Evolutionary conservation across 2,329 filamentous ascomycete species (phyloP).

Genomic region (Aureobasidium uvarum): DNA sequence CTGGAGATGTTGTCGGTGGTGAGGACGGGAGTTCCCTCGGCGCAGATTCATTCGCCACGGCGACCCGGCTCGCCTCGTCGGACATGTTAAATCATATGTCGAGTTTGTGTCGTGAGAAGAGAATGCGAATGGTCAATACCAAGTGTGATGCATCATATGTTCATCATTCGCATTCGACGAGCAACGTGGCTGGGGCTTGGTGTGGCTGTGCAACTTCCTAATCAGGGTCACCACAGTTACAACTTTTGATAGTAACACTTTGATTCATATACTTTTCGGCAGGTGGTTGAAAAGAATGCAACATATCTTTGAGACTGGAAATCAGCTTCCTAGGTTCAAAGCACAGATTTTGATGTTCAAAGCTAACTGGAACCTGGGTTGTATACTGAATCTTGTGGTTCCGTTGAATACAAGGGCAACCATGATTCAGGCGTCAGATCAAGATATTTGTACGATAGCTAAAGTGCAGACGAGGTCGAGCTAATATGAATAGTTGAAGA

Average conservation of each 20-base stretch:
- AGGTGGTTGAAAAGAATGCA: background rate
- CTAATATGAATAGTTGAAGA: background rate
- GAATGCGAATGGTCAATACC: background rate
- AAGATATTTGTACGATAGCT: no score
- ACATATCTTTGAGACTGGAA: no score
- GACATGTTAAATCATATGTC: constrained; percentile 10
- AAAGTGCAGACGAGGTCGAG: background rate
- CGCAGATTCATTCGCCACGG: background rate
- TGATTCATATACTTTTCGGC: background rate
- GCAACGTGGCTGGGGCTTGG: background rate
- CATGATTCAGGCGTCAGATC: no score
- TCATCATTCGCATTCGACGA: background rate
- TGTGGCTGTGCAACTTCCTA: constrained; percentile 1
- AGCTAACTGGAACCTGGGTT: no score
- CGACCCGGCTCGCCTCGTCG: background rate
- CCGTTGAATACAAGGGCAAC: no score
- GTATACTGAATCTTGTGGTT: no score
- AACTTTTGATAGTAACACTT: background rate
- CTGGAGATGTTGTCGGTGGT: background rate
- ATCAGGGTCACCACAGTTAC: background rate
- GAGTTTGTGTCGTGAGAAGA: background rate
- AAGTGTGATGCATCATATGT: background rate
- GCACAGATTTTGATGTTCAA: no score
- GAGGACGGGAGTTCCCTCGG: background rate
- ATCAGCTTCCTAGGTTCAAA: no score